Base-by-base conservation (phyloP, 805 yeast genomes). In the Helenozyma rhizophorensis region DNA sequence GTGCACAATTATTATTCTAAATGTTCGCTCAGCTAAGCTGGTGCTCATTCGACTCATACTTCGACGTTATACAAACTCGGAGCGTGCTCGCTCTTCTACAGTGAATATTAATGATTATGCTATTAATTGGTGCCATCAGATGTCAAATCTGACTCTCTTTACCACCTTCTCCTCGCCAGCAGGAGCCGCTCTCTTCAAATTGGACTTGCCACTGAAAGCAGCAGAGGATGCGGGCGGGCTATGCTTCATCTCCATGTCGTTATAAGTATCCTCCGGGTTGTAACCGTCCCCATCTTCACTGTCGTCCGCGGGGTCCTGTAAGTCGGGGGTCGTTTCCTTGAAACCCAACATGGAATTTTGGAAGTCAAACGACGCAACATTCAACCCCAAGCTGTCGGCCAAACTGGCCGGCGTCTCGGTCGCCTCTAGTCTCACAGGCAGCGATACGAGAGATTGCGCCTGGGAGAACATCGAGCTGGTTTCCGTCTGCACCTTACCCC, bases 121-220 rank as follows among this genome's bases (percentile, higher is more conserved):
- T n/a, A n/a, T n/a, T n/a, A n/a, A n/a, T n/a, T n/a, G n/a, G n/a
- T n/a, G n/a, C n/a, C n/a, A n/a, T n/a, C n/a, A 43, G 7, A 41
- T 42, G 16, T 47, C 58, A 35, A 62, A 64, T 28, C 69, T 46
- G 1, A 64, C 70, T 25, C 58, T 45, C 42, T 64, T 62, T 7
- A 43, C 45, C 9, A 39, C 39, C 28, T 37, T 32, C 23, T 35
- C 37, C 12, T 45, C 49, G 4, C 34, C 45, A 6, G 19, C 19
- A 5, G 34, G 37, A 14, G 23, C 32, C 10, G 43, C 29, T 14
- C 62, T 44, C 39, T 57, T 58, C 32, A 58, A 34, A 37, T 49
- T 54, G 11, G 58, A 51, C 31, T 49, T 39, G 6, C 39, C 43
- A 6, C 27, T 28, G 8, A 29, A 15, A 14, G 23, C 23, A 1